These are phyloP conservation scores for Scopulariopsis brevicaulis DNA, from an alignment of 2,329 filamentous ascomycete species.

Conservation along the genomic window DNA sequence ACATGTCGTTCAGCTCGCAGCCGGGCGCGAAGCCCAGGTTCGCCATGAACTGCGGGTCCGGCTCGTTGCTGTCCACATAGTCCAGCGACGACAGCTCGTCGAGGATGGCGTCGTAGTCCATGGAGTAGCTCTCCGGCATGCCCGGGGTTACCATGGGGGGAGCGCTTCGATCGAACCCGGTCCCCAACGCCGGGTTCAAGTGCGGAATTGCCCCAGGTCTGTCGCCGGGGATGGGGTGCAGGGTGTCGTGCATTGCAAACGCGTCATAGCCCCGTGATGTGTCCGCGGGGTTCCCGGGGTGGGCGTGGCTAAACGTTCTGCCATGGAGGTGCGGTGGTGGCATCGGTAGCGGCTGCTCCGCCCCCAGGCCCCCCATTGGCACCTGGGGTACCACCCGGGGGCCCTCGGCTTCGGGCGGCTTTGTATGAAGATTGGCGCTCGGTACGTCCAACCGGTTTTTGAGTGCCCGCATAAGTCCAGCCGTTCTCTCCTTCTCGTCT, in stretches of 20 bases:
- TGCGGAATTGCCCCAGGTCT: neutral
- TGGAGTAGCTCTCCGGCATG: neutral
- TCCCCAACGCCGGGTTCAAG: slow-evolving; percentile 5
- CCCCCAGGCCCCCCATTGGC: neutral
- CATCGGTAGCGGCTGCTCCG: neutral
- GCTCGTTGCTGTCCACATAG: slow-evolving; percentile 34
- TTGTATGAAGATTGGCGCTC: neutral
- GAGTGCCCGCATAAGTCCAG: slow-evolving; percentile 13
- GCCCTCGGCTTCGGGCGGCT: neutral
- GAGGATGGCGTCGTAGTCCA: slow-evolving; percentile 40
- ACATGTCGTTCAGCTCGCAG: slow-evolving; percentile 44
- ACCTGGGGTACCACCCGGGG: neutral
- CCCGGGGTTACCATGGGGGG: slow-evolving; percentile 12
- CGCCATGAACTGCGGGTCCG: slow-evolving; percentile 53
- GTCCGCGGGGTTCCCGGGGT: neutral
- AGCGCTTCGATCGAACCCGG: slow-evolving; percentile 10
- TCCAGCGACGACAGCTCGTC: slow-evolving; percentile 41
- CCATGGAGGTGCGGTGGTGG: no score
- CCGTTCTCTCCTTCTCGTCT: slow-evolving; percentile 17
- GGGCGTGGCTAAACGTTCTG: neutral
- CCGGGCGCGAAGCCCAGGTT: slow-evolving; percentile 55
- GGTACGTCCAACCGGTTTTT: neutral
- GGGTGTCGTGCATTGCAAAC: neutral
- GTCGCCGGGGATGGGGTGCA: neutral
- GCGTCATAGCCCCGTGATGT: neutral